Evolutionary conservation across 2,329 filamentous ascomycete genomes (phyloP).

Genomic region (Zymoseptoria ardabiliae): DNA sequence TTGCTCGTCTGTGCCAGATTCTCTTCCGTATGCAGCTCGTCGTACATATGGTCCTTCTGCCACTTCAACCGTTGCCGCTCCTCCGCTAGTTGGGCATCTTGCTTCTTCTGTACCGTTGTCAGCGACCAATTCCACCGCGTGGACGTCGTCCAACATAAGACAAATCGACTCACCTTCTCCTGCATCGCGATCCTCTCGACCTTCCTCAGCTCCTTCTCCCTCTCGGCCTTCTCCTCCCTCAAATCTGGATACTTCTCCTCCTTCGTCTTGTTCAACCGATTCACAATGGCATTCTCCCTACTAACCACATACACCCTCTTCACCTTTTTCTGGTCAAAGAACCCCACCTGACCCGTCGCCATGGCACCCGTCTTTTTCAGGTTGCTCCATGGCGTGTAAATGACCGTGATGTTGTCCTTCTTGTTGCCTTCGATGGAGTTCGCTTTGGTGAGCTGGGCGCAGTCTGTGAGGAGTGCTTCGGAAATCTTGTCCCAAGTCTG

Average conservation of each 20-base stretch:
- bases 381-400: slow-evolving; percentile 98
- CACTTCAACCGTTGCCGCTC: slow-evolving; percentile 85
- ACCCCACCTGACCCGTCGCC: slow-evolving; percentile 89
- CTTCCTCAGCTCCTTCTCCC: slow-evolving; percentile 62
- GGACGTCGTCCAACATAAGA: not conserved
- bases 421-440: slow-evolving; percentile 99
- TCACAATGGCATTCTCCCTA: slow-evolving; percentile 85
- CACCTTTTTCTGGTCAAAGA: slow-evolving; percentile 82
- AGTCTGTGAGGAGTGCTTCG: slow-evolving; percentile 67
- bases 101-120: slow-evolving; percentile 51
- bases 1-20: slow-evolving; percentile 73
- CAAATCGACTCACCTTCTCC: slow-evolving; percentile 48
- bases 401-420: slow-evolving; percentile 92
- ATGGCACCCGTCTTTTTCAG: slow-evolving; percentile 92
- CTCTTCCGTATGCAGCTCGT: slow-evolving; percentile 81
- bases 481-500: slow-evolving; percentile 80
- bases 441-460: slow-evolving; percentile 95
- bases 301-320: slow-evolving; percentile 71
- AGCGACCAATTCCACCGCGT: not conserved
- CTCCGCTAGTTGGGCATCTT: slow-evolving; percentile 64
- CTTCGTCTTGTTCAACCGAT: slow-evolving; percentile 96
- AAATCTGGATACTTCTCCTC: slow-evolving; percentile 83
- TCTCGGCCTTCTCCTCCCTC: slow-evolving; percentile 71
- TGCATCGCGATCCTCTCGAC: slow-evolving; percentile 58
- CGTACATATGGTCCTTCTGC: slow-evolving; percentile 97